Percentiles rank a stretch among this genome's conserved stretches.
Conservation (phyloP, 768 basidiomycete species). For the Strobilomyces dryophilus region DNA sequence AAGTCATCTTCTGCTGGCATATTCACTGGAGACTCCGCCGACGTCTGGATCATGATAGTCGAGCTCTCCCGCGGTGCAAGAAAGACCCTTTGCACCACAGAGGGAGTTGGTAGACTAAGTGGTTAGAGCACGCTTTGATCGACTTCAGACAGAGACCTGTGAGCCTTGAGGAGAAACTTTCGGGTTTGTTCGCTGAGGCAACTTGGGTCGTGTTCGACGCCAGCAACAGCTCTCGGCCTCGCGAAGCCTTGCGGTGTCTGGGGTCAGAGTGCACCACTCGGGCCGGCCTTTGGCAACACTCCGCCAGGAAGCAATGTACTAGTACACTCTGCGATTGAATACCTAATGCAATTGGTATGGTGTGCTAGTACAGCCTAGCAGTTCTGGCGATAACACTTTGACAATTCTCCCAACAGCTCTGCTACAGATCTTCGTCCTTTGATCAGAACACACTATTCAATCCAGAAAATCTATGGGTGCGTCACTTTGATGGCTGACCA, state of each 20-base stretch:
- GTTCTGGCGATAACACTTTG: too few species aligned
- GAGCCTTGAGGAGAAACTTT: neutral
- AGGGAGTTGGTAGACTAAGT: neutral
- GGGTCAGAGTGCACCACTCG: slow-evolving; percentile 12
- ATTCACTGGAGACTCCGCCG: slow-evolving; percentile 12
- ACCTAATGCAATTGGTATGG: too few species aligned
- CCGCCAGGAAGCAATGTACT: too few species aligned
- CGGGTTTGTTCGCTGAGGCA: neutral
- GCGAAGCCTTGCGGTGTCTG: slow-evolving; percentile 14
- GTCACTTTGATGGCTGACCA: neutral
- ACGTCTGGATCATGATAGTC: slow-evolving; percentile 16
- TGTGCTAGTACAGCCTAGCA: too few species aligned
- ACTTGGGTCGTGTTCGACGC: slow-evolving; percentile 9
- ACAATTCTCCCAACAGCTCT: too few species aligned
- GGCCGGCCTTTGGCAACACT: too few species aligned
- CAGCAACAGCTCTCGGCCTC: neutral
- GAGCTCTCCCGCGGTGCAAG: neutral
- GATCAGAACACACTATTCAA: too few species aligned
- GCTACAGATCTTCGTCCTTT: too few species aligned
- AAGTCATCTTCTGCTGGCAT: slow-evolving; percentile 52
- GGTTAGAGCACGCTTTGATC: neutral
- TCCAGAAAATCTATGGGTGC: too few species aligned
- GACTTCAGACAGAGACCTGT: neutral
- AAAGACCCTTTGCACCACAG: slow-evolving; percentile 3
- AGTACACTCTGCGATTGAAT: too few species aligned